Evolutionary conservation across 805 yeast species (phyloP), one percentile per base, ranked within the genome.

Genomic region (Scheffersomyces stipitis): DNA sequence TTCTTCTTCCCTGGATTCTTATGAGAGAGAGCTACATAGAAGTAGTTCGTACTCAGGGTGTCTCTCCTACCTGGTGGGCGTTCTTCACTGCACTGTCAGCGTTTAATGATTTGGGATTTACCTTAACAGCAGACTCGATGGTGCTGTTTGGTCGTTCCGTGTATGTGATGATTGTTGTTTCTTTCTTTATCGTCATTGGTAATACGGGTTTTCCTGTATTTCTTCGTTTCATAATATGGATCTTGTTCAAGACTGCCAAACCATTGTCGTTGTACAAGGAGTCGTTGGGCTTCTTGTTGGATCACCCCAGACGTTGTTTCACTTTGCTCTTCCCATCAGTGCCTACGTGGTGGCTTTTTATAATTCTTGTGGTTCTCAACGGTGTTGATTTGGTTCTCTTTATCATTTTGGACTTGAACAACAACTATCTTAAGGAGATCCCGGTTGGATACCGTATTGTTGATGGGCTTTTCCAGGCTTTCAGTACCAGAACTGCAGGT

Each of bases 231-330:
- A 69, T 86, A 26, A 83, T 93, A 33, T 93, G 97, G 97, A 39
- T 82, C 1, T 48, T 84, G 60, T 81, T 78, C 64, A 83, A 81
- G 45, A 29, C 82, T 13, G 70, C 95, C 0, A 83, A 75, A 26
- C 86, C 82, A 1, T 56, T 83, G 23, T 81, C 91, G 0, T 64
- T 78, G 42, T 64, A 55, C 42, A 76, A 75, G 40, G 98, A 93
- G 53, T 83, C 95, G 4, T 63, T 90, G 12, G 90, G 87, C 0
- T 93, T 93, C 49, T 61, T 93, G 40, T 68, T 93, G 28, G 97
- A 90, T 44, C 99, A 93, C 59, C 99, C 99, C 1, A 80, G 99
- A 54, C 84, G 99, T 52, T 93, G 99, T 58, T 93, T 91, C 55
- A 89, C 98, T 3, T 64, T 93, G 40, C 67, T 93, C 38, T 93